These are phyloP conservation scores for Azolla pinnata DNA, from an alignment of 75 land plant species.

Conservation along the genomic window DNA sequence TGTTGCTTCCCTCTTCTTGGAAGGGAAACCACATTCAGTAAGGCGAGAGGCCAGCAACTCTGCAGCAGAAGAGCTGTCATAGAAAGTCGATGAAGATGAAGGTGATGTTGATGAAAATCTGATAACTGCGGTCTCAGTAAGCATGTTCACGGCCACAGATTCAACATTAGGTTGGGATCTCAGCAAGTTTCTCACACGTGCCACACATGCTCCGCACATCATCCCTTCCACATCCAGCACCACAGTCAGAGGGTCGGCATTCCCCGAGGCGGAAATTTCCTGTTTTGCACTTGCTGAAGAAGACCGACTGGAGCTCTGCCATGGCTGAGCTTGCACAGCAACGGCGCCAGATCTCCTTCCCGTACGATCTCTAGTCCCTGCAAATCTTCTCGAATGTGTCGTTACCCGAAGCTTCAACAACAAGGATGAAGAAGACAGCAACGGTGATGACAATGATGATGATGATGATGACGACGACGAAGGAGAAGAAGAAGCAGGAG, in stretches of 20 bases:
- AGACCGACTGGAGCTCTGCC: not conserved
- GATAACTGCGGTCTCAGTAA: conserved; percentile 90
- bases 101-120: conserved; percentile 5
- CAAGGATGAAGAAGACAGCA: not conserved
- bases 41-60: conserved; percentile 49
- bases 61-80: conserved; percentile 18
- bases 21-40: conserved; percentile 68
- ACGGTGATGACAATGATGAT: not conserved
- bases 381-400: not conserved
- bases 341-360: too few species aligned
- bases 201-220: conserved; percentile 97
- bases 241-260: conserved; percentile 14
- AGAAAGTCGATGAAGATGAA: conserved; percentile 3
- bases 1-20: conserved; percentile 45
- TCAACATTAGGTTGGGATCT: conserved; percentile 60
- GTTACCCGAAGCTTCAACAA: not conserved
- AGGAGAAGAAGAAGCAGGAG: not conserved
- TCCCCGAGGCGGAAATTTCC: not conserved
- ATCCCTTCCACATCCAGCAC: conserved; percentile 85
- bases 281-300: not conserved
- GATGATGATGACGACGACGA: not conserved
- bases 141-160: conserved; percentile 78
- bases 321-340: not conserved
- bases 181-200: conserved; percentile 64
- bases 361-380: not conserved